These are phyloP conservation scores for Globisporangium middletonii DNA, from an alignment of 352 stramenopile genomes.

Conservation along the genomic window DNA sequence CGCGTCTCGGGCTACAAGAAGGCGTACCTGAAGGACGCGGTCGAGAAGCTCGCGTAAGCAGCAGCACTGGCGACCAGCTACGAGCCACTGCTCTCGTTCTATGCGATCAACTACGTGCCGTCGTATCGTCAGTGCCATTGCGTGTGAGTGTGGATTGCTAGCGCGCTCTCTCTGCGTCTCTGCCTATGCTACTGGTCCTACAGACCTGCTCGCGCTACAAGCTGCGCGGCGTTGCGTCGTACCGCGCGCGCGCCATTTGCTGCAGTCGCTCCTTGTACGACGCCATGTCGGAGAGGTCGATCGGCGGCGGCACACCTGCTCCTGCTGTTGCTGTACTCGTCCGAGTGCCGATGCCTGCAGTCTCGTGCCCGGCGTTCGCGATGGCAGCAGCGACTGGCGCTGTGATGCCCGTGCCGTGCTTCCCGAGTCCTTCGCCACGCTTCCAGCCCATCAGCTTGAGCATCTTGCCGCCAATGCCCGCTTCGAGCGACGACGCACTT, in stretches of 20 bases:
- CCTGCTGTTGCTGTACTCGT: conserved; percentile 4
- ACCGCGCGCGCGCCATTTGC: conserved; percentile 50
- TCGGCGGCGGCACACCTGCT: conserved; percentile 11
- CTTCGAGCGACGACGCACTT: conserved; percentile 28
- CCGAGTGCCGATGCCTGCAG: conserved; percentile 44
- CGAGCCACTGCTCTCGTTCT: neutral
- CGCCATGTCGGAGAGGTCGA: conserved; percentile 41
- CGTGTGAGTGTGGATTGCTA: neutral
- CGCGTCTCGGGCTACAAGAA: conserved; percentile 86
- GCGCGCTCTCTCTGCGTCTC: neutral
- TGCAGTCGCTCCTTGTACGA: conserved; percentile 64
- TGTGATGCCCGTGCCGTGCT: conserved; percentile 75
- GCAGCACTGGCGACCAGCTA: neutral
- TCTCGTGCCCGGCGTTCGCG: conserved; percentile 33
- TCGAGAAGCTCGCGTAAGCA: conserved; percentile 44
- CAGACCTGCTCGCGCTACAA: conserved; percentile 1
- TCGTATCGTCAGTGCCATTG: neutral
- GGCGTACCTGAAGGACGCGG: conserved; percentile 61
- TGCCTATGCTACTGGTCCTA: neutral
- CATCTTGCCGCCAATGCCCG: conserved; percentile 78
- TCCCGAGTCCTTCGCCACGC: conserved; percentile 72
- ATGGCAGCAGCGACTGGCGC: conserved; percentile 39
- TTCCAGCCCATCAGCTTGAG: conserved; percentile 89
- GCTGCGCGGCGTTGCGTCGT: conserved; percentile 24
- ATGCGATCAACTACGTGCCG: neutral